These are phyloP conservation scores for Podospora pseudocomata DNA, from an alignment of 495 filamentous ascomycete genomes.

Conservation along the genomic window DNA sequence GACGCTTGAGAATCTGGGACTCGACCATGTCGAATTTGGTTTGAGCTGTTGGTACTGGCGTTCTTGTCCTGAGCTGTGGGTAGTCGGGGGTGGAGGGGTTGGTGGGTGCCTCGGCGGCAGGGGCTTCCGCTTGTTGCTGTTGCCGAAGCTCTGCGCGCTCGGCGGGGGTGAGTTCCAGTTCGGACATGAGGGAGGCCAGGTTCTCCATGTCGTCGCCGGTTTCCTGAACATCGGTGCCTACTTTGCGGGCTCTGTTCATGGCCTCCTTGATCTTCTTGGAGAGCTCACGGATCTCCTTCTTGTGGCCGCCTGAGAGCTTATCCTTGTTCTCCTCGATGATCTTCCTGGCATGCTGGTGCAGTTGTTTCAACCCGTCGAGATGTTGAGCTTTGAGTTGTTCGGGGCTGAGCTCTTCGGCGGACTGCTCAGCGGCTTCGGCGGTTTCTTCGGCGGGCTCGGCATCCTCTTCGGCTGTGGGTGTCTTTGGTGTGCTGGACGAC, in stretches of 20 bases:
- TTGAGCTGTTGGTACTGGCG: neutral
- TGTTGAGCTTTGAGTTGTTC: conserved; percentile 29
- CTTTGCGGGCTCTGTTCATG: conserved; percentile 21
- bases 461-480: conserved; percentile 20
- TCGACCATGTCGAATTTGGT: neutral
- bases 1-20: conserved; percentile 14
- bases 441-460: conserved; percentile 29
- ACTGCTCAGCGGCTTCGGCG: conserved; percentile 26
- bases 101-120: neutral
- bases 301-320: conserved; percentile 31
- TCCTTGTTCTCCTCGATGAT: conserved; percentile 21
- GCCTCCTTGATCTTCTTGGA: conserved; percentile 29
- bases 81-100: neutral
- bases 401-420: conserved; percentile 24
- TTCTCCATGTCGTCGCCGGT: conserved; percentile 19
- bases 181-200: conserved; percentile 30
- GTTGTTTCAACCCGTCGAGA: conserved; percentile 24
- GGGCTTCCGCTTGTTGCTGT: conserved; percentile 50
- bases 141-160: conserved; percentile 6
- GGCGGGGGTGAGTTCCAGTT: conserved; percentile 15
- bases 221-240: conserved; percentile 10
- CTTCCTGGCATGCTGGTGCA: conserved; percentile 25
- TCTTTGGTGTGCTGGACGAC: neutral
- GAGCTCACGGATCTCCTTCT: conserved; percentile 36
- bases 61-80: neutral